Evolutionary conservation across 2,329 filamentous ascomycete species (phyloP), one percentile per base, ranked within the genome.

Genomic region (Colletotrichum liaoningense): DNA sequence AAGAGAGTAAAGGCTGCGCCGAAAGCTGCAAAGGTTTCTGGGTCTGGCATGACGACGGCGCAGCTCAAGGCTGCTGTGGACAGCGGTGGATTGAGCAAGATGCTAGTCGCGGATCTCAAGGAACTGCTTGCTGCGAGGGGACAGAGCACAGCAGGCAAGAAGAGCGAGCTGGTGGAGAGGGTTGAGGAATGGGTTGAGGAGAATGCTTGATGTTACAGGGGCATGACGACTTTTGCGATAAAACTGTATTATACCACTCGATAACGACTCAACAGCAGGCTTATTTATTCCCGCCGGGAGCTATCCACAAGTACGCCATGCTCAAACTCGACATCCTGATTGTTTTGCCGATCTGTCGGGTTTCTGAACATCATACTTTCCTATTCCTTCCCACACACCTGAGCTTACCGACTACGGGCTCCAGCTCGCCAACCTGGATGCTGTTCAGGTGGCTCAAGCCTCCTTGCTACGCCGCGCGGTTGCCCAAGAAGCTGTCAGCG

Each of bases 121-220:
- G 85, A 87, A 26, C 79, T 89, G 7, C 81, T 90, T 46, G 82
- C 79, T 0, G 82, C 81, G 33, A 87, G 86, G 70, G 88, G 87
- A 0, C 76, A 90, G 49, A 87, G 85, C 38, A 84, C 84, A 0
- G 79, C 83, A 8, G 89, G 89, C 0, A 84, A 84, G 77, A 91
- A 91, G 81, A 84, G 84, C 2, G 87, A 89, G 2, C 77, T 91
- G 60, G 77, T 90, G 5, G 89, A 91, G 74, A 80, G 86, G 73
- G 79, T 91, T 46, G 89, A 90, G 79, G 81, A 88, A 72, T 91
- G 88, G 88, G 81, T 88, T 12, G 89, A 90, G 67, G 83, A 85
- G 57, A 88, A 87, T 64, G 63, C 75, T 49, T 80, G 67, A 75
- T 63, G 54, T 33, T 58, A 8, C 24, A n/a, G 42, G 30, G 68